Conservation (phyloP, 2,329 filamentous ascomycete genomes). For the Biscogniauxia mediterranea region DNA sequence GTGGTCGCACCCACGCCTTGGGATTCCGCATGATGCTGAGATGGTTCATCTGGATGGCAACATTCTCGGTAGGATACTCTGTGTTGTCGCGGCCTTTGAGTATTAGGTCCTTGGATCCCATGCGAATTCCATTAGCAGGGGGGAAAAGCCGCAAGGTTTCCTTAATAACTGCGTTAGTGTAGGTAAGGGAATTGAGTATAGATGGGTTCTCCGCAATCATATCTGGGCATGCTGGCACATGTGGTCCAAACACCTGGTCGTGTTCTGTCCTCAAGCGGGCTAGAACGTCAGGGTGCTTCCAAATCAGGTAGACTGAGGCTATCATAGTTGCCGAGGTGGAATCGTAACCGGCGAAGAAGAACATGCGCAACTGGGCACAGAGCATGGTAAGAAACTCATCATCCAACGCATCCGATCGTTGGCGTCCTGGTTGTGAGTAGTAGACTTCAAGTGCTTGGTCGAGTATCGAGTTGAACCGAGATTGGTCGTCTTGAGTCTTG, state of each 20-base stretch:
- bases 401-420: constrained; percentile 21
- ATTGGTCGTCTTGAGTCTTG: constrained; percentile 19
- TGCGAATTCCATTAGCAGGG: constrained; percentile 45
- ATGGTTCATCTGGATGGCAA: constrained; percentile 41
- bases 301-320: constrained; percentile 31
- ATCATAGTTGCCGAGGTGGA: constrained; percentile 36
- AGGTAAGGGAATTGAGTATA: constrained; percentile 50
- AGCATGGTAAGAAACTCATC: constrained; percentile 29
- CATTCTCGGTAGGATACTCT: constrained; percentile 43
- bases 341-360: constrained; percentile 41
- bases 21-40: constrained; percentile 39
- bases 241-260: constrained; percentile 47
- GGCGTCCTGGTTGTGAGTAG: constrained; percentile 26
- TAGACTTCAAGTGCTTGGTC: constrained; percentile 33
- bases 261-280: constrained; percentile 43
- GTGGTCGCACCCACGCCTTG: constrained; percentile 41
- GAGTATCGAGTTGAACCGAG: constrained; percentile 31
- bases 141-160: constrained; percentile 55
- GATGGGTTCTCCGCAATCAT: constrained; percentile 42
- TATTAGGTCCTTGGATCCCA: constrained; percentile 37
- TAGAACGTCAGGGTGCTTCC: constrained; percentile 30
- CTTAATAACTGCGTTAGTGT: constrained; percentile 54
- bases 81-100: constrained; percentile 42
- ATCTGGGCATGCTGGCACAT: constrained; percentile 37
- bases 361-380: constrained; percentile 34